Conservation (phyloP, 1,284 basidiomycete genomes). For the Cutaneotrichosporon sp. region DNA sequence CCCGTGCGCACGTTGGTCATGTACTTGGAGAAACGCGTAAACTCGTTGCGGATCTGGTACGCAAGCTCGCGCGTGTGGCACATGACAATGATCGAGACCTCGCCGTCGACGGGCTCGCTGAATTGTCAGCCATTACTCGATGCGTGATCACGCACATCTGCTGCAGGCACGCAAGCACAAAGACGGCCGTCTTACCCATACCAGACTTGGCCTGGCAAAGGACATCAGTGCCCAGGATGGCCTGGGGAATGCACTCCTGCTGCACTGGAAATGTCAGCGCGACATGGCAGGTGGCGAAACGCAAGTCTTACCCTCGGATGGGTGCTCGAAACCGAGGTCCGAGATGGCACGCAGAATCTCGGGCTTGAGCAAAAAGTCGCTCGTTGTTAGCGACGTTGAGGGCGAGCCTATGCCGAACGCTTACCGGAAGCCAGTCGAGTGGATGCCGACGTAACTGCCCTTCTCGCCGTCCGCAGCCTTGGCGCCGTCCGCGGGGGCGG, state of each 20-base stretch:
- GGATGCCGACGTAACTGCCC: slow-evolving; percentile 95
- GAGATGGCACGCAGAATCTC: slow-evolving; percentile 96
- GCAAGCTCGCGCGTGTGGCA: slow-evolving; percentile 99
- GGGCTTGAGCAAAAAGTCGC: slow-evolving; percentile 95
- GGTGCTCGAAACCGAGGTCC: slow-evolving; percentile 99
- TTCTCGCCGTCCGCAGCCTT: slow-evolving; percentile 69
- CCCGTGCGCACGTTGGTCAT: slow-evolving; percentile 97
- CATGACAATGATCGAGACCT: slow-evolving; percentile 93
- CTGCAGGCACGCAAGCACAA: slow-evolving; percentile 95
- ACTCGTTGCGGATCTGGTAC: slow-evolving; percentile 99
- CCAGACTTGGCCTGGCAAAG: slow-evolving; percentile 99
- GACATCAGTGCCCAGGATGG: slow-evolving; percentile 98
- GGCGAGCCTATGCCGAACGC: slow-evolving; percentile 21
- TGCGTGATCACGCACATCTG: slow-evolving; percentile 58
- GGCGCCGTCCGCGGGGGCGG: slow-evolving; percentile 55
- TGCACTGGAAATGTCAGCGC: slow-evolving; percentile 62
- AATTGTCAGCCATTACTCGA: slow-evolving; percentile 2
- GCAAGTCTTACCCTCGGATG: slow-evolving; percentile 78
- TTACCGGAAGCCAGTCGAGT: slow-evolving; percentile 90
- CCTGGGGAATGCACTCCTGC: slow-evolving; percentile 99
- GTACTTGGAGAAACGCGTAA: slow-evolving; percentile 98
- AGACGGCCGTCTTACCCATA: slow-evolving; percentile 99
- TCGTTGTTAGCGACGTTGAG: slow-evolving; percentile 35
- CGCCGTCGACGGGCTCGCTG: slow-evolving; percentile 89
- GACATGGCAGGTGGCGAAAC: too few species aligned